phyloP scores from a whole-genome alignment of 345 rosid genomes.

The Eucalyptus cladocalyx region DNA sequence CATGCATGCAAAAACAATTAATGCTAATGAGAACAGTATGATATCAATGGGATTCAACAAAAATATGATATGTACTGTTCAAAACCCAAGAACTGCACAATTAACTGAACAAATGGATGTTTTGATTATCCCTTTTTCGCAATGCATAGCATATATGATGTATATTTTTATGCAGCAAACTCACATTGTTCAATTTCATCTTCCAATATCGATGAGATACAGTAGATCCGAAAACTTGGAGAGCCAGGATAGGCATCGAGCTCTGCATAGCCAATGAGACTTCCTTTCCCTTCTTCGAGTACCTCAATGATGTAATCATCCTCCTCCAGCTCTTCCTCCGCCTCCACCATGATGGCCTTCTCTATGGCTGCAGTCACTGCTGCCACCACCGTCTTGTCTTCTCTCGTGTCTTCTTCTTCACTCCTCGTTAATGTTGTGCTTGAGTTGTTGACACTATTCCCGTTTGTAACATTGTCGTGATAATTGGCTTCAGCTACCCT shows the following conservation, averaged over 20 bases:
- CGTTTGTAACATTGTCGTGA: neutral
- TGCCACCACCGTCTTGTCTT: neutral
- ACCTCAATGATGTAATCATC: neutral
- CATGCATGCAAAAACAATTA: neutral
- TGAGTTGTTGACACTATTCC: neutral
- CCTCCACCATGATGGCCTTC: neutral
- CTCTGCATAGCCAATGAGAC: constrained; percentile 1
- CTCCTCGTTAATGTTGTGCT: neutral
- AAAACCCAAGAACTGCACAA: neutral
- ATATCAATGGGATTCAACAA: neutral
- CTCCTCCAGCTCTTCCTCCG: neutral
- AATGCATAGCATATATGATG: neutral
- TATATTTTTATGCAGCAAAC: neutral
- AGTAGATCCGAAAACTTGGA: constrained; percentile 36
- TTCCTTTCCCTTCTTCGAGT: neutral
- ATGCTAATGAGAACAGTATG: neutral
- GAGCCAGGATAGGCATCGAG: constrained; percentile 14
- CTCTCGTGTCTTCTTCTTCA: neutral
- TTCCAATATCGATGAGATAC: neutral
- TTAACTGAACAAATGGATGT: neutral
- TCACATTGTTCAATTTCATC: neutral
- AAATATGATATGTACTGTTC: neutral
- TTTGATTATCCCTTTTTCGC: neutral
- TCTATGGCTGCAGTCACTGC: neutral
- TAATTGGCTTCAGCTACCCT: neutral